These are phyloP conservation scores for Picocystis salinarum DNA, from an alignment of 139 green algal genomes.

Conservation along the genomic window DNA sequence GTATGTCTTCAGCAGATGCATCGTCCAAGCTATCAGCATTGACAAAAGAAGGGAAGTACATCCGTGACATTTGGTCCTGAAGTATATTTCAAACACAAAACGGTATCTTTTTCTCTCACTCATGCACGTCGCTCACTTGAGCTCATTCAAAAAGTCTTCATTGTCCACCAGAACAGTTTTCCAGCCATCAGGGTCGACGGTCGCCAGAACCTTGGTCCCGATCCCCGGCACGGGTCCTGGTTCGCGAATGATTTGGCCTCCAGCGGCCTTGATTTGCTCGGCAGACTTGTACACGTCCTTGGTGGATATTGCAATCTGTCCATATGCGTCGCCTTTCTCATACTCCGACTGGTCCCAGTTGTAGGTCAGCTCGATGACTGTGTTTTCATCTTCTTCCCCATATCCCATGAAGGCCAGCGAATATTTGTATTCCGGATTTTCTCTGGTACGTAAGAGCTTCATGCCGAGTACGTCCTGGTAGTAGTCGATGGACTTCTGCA, in stretches of 20 bases:
- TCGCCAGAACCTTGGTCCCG: slow-evolving; percentile 44
- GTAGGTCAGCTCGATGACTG: slow-evolving; percentile 80
- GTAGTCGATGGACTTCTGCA: slow-evolving; percentile 59
- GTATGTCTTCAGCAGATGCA: slow-evolving; percentile 18
- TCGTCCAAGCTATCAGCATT: slow-evolving; percentile 30
- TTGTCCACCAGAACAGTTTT: slow-evolving; percentile 48
- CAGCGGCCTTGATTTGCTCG: slow-evolving; percentile 42
- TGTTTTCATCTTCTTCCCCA: slow-evolving; percentile 42
- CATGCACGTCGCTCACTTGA: slow-evolving; percentile 10
- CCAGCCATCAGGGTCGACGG: slow-evolving; percentile 33
- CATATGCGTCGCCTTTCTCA: slow-evolving; percentile 59
- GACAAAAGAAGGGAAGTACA: slow-evolving; percentile 42
- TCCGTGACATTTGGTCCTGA: slow-evolving; percentile 76
- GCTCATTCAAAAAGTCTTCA: slow-evolving; percentile 37
- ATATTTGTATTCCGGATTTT: slow-evolving; percentile 68
- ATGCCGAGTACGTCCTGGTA: slow-evolving; percentile 63
- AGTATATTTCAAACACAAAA: not conserved
- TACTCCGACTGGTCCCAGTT: slow-evolving; percentile 54
- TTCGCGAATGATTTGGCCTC: slow-evolving; percentile 29
- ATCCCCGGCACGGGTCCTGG: slow-evolving; percentile 28
- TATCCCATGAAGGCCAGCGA: slow-evolving; percentile 57
- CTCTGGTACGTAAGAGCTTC: slow-evolving; percentile 38
- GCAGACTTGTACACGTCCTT: slow-evolving; percentile 70
- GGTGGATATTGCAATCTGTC: slow-evolving; percentile 34
- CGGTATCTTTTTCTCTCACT: not conserved